Evolutionary conservation across 768 basidiomycete genomes (phyloP).

Genomic region (Panus rudis): DNA sequence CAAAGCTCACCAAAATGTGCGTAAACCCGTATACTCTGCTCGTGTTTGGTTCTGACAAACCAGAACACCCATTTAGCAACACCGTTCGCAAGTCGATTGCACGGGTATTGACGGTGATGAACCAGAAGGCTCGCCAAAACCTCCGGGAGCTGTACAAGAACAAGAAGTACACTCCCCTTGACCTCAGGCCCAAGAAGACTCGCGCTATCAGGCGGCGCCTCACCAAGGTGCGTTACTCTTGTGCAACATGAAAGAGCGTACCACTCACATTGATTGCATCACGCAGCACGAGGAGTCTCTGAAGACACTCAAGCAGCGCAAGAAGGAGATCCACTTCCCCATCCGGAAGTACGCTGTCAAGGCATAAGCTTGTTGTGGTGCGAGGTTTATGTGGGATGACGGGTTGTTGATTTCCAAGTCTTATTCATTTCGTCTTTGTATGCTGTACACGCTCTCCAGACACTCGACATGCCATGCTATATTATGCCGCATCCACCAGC

Average conservation of each 20-base stretch:
- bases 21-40: slow-evolving; percentile 22
- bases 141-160: slow-evolving; percentile 96
- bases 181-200: slow-evolving; percentile 97
- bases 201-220: slow-evolving; percentile 95
- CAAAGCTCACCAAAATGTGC: slow-evolving; percentile 97
- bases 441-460: slow-evolving; percentile 30
- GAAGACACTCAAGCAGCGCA: slow-evolving; percentile 89
- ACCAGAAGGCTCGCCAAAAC: slow-evolving; percentile 96
- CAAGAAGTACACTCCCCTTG: slow-evolving; percentile 95
- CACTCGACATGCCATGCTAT: slow-evolving; percentile 26
- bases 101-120: slow-evolving; percentile 96
- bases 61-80: slow-evolving; percentile 42
- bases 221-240: slow-evolving; percentile 58
- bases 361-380: slow-evolving; percentile 46
- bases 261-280: slow-evolving; percentile 3
- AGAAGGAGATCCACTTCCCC: slow-evolving; percentile 95
- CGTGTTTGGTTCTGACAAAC: background rate
- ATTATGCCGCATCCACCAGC: slow-evolving; percentile 14
- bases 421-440: slow-evolving; percentile 30
- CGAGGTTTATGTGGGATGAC: slow-evolving; percentile 12
- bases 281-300: slow-evolving; percentile 73
- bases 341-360: slow-evolving; percentile 92
- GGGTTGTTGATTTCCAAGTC: slow-evolving; percentile 21
- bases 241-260: background rate
- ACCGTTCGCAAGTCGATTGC: slow-evolving; percentile 98